Conservation (phyloP, 2,329 filamentous ascomycete genomes). For the Pezicula neosporulosa region DNA sequence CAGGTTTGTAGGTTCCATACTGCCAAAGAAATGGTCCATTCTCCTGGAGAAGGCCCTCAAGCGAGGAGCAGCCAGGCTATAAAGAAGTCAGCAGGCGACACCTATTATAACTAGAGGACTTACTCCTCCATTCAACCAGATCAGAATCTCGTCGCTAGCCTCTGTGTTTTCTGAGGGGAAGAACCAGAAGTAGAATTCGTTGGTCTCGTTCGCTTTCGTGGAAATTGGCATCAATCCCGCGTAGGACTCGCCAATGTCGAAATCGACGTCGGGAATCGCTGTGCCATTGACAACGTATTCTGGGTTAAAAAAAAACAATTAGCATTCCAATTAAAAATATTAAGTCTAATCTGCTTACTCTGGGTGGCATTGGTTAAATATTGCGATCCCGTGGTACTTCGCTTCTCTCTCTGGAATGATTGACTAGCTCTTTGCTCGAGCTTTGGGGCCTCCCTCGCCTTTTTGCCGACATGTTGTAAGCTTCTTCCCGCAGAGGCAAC, state of each 20-base stretch:
- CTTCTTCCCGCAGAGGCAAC: constrained; percentile 17
- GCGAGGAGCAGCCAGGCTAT: constrained; percentile 55
- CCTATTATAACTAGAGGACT: constrained; percentile 19
- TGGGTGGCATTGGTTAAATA: constrained; percentile 22
- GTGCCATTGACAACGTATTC: constrained; percentile 63
- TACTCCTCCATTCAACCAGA: constrained; percentile 47
- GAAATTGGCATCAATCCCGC: constrained; percentile 60
- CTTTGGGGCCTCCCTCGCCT: constrained; percentile 7
- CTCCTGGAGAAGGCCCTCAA: constrained; percentile 70
- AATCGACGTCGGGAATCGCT: constrained; percentile 63
- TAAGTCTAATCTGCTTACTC: constrained; percentile 14
- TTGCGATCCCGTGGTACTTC: constrained; percentile 7
- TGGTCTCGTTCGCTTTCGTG: constrained; percentile 40
- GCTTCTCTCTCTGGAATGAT: constrained; percentile 5
- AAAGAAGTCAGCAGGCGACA: constrained; percentile 2
- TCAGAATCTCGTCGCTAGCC: constrained; percentile 54
- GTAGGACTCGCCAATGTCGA: constrained; percentile 65
- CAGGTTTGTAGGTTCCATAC: constrained; percentile 56
- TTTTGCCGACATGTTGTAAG: constrained; percentile 18
- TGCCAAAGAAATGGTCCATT: constrained; percentile 74
- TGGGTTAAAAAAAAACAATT: constrained; percentile 29
- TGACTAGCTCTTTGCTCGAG: constrained; percentile 6
- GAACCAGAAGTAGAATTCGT: constrained; percentile 64
- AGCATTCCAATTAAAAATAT: neutral
- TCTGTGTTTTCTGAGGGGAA: constrained; percentile 52